Evolutionary conservation across 306 rosid species (phyloP).

Genomic region (Phaseolus lunatus): DNA sequence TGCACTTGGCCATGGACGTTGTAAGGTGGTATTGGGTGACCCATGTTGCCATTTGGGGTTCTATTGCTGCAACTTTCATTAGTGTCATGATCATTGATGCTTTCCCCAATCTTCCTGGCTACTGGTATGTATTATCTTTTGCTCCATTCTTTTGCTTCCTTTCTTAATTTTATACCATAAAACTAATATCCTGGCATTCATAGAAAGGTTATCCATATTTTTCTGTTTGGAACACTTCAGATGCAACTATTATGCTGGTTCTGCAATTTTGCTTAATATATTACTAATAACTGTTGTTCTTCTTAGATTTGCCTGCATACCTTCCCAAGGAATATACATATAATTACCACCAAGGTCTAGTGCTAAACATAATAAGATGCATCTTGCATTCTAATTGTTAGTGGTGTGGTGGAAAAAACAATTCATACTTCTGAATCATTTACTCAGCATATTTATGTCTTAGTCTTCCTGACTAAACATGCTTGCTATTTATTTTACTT

Average conservation of each 20-base stretch:
- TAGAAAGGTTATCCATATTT: background rate
- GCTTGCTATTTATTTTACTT: background rate
- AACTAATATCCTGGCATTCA: background rate
- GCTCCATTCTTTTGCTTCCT: background rate
- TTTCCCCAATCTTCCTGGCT: slow-evolving; percentile 67
- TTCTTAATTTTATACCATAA: slow-evolving; percentile 8
- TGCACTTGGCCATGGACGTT: slow-evolving; percentile 94
- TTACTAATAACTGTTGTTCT: too few relatives aligned
- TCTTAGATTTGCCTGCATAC: too few relatives aligned
- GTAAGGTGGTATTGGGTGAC: slow-evolving; percentile 81
- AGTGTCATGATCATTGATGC: slow-evolving; percentile 78
- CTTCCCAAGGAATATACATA: too few relatives aligned
- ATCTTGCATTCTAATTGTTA: too few relatives aligned
- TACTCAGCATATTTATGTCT: background rate
- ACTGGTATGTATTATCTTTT: slow-evolving; percentile 67
- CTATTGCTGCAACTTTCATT: slow-evolving; percentile 80
- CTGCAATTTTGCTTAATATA: background rate
- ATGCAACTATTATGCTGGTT: background rate
- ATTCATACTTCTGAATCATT: background rate
- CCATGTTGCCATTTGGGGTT: slow-evolving; percentile 90
- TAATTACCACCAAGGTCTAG: too few relatives aligned
- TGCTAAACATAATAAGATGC: too few relatives aligned
- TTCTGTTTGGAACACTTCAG: background rate
- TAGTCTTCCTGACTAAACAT: background rate
- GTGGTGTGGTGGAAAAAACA: background rate